phyloP scores from a whole-genome alignment of 495 filamentous ascomycete genomes.

The Patellaria atrata region DNA sequence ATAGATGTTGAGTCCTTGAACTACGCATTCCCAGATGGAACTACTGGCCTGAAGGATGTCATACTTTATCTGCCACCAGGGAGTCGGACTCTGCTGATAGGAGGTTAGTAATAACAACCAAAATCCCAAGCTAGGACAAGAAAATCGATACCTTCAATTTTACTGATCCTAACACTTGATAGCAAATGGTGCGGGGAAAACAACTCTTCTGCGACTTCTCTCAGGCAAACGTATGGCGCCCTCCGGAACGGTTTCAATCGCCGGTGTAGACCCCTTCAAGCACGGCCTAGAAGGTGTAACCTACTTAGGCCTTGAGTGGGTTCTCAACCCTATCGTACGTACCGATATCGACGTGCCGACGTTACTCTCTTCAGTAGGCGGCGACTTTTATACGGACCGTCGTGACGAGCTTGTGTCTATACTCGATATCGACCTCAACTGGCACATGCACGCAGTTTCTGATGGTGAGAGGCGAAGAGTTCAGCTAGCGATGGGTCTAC shows the following conservation, averaged over 20 bases:
- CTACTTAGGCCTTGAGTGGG: conserved; percentile 96
- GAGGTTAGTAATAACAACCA: conserved; percentile 38
- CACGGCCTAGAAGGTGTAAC: conserved; percentile 80
- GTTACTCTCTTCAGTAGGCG: conserved; percentile 72
- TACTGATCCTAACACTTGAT: conserved; percentile 1
- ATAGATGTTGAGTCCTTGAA: conserved; percentile 63
- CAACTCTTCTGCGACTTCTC: conserved; percentile 77
- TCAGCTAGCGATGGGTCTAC: conserved; percentile 87
- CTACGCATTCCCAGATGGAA: conserved; percentile 78
- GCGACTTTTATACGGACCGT: conserved; percentile 62
- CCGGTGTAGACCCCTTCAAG: conserved; percentile 80
- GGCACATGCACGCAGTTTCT: conserved; percentile 88
- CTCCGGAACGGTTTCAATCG: conserved; percentile 50
- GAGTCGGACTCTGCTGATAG: conserved; percentile 83
- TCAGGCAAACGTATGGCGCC: conserved; percentile 92
- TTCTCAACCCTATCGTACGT: conserved; percentile 91
- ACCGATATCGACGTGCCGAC: conserved; percentile 86
- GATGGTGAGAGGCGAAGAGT: conserved; percentile 87
- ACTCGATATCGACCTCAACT: conserved; percentile 78
- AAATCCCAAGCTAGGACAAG: not conserved
- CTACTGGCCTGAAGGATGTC: conserved; percentile 55
- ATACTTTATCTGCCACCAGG: conserved; percentile 60
- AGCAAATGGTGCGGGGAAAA: conserved; percentile 97
- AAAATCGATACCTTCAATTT: conserved; percentile 2
- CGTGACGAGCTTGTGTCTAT: conserved; percentile 76